These are phyloP conservation scores for Lepidium campestre DNA, from an alignment of 441 rosid genomes.

Conservation along the genomic window DNA sequence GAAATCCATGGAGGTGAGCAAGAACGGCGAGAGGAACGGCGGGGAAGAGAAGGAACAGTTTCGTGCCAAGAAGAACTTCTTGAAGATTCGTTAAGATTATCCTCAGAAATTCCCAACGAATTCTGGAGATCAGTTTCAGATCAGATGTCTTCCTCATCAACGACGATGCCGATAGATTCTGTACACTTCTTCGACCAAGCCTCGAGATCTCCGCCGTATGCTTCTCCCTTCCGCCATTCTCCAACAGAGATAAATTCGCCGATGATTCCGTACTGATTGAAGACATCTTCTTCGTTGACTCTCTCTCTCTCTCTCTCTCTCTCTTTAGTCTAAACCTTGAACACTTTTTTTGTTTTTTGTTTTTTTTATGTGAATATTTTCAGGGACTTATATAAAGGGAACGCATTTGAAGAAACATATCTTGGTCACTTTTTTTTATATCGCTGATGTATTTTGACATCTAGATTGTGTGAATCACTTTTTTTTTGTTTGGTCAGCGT, in stretches of 20 bases:
- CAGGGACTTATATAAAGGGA: not conserved
- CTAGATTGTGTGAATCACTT: not conserved
- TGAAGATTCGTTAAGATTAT: conserved; percentile 54
- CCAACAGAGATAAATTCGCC: conserved; percentile 2
- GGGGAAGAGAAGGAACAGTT: conserved; percentile 64
- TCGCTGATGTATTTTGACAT: not conserved
- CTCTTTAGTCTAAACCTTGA: not conserved
- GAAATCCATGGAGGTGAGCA: conserved; percentile 44
- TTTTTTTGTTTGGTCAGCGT: not conserved
- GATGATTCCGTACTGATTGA: conserved; percentile 19
- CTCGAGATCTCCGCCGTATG: conserved; percentile 21
- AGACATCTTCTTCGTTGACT: conserved; percentile 29
- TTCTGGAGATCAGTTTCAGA: conserved; percentile 50
- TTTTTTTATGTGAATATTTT: not conserved
- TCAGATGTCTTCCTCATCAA: conserved; percentile 78
- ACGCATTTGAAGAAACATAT: not conserved
- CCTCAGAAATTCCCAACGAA: conserved; percentile 41
- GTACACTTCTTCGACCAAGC: conserved; percentile 43
- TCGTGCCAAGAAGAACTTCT: conserved; percentile 78
- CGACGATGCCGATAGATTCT: conserved; percentile 76
- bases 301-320: not conserved
- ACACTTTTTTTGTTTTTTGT: not conserved
- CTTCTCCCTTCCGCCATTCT: conserved; percentile 20
- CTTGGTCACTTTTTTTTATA: not conserved
- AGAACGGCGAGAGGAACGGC: conserved; percentile 66